Conservation (phyloP, 2,329 filamentous ascomycete species). For the Calonectria pseudoreteaudii region DNA sequence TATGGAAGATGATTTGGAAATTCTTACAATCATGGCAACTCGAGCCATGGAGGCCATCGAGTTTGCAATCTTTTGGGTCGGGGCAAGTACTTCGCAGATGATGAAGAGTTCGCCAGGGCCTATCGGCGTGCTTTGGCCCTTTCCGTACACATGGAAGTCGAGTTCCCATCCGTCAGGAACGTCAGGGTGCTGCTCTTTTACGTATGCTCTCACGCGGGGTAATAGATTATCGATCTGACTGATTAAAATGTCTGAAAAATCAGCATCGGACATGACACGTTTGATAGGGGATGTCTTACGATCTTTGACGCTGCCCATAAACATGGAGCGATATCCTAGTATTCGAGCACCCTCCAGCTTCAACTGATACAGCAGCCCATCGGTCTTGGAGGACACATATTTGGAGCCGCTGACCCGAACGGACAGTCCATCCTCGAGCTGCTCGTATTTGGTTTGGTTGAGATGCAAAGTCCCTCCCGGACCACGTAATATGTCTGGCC, state of each 20-base stretch:
- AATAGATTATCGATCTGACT: constrained; percentile 32
- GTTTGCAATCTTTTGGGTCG: constrained; percentile 57
- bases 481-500: constrained; percentile 62
- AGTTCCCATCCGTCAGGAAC: constrained; percentile 37
- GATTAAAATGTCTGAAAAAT: constrained; percentile 32
- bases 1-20: fast-evolving
- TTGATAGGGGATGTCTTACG: neutral
- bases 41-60: constrained; percentile 45
- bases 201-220: constrained; percentile 26
- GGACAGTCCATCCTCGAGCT: constrained; percentile 22
- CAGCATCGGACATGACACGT: neutral
- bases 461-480: constrained; percentile 63
- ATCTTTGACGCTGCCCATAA: constrained; percentile 38
- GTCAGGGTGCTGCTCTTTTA: constrained; percentile 35
- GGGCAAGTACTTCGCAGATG: constrained; percentile 59
- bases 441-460: constrained; percentile 42
- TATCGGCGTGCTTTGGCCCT: constrained; percentile 18
- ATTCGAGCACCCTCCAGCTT: constrained; percentile 38
- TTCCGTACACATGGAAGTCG: constrained; percentile 59
- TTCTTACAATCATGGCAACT: constrained; percentile 44
- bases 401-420: constrained; percentile 31
- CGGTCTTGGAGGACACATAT: constrained; percentile 18
- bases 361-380: constrained; percentile 32
- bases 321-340: constrained; percentile 37
- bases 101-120: constrained; percentile 52